Conservation (phyloP, 371 early-diverging fungal species). For the Mortierella sp. region DNA sequence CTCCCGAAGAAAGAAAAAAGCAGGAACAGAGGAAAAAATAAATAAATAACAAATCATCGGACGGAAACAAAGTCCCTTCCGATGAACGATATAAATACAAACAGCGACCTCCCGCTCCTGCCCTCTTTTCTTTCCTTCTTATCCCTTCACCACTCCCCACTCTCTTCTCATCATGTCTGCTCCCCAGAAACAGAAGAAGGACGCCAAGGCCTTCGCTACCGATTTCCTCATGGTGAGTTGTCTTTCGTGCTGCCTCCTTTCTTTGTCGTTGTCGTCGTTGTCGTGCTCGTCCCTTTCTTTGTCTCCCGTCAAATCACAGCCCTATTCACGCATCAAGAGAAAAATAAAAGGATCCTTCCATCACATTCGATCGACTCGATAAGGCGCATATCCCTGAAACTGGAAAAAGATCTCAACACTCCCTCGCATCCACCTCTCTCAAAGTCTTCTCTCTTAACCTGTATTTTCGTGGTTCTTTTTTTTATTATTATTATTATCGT, state of each 20-base stretch:
- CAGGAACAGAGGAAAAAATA: constrained; percentile 3
- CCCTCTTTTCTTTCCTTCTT: constrained; percentile 18
- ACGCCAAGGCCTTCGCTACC: constrained; percentile 52
- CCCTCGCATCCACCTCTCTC: constrained; percentile 2
- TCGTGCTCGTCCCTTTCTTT: background rate
- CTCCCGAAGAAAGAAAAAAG: background rate
- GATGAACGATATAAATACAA: constrained; percentile 5
- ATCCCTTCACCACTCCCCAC: constrained; percentile 22
- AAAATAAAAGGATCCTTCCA: constrained; percentile 2
- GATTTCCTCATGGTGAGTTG: constrained; percentile 47
- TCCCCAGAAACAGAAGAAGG: constrained; percentile 42
- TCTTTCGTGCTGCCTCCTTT: background rate
- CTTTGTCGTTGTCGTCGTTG: background rate
- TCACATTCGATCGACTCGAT: constrained; percentile 3
- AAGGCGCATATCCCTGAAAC: background rate
- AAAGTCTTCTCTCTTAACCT: background rate
- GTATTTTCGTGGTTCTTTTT: background rate
- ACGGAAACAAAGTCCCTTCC: background rate
- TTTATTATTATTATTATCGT: background rate
- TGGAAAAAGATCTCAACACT: constrained; percentile 5
- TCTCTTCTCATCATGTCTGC: constrained; percentile 42
- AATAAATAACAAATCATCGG: constrained; percentile 1
- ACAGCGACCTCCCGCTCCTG: constrained; percentile 3
- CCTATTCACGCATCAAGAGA: background rate
- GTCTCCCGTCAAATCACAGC: background rate